phyloP scores from a whole-genome alignment of 1,284 basidiomycete species.

The Cutaneotrichosporon sp. region DNA sequence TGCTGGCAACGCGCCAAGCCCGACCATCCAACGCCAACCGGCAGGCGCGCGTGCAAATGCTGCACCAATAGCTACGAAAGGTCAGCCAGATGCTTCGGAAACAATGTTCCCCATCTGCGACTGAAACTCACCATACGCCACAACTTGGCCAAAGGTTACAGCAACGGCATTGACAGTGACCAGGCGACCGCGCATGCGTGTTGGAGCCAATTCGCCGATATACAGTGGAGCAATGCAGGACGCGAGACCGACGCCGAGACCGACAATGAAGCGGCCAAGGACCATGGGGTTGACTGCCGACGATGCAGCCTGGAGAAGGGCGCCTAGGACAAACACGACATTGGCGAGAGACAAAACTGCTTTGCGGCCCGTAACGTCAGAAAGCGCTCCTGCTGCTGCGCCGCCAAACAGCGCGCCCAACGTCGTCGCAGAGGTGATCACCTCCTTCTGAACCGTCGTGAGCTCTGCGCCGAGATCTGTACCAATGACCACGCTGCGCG shows the following conservation, averaged over 20 bases:
- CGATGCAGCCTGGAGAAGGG: slow-evolving; percentile 56
- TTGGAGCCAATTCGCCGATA: slow-evolving; percentile 76
- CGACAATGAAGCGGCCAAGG: slow-evolving; percentile 66
- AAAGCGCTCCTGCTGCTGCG: slow-evolving; percentile 62
- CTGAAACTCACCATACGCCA: slow-evolving; percentile 62
- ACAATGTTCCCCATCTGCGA: no score
- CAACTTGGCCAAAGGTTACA: slow-evolving; percentile 60
- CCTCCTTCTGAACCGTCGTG: slow-evolving; percentile 65
- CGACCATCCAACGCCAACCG: slow-evolving; percentile 83
- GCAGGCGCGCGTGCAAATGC: slow-evolving; percentile 59
- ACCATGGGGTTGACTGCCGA: slow-evolving; percentile 69
- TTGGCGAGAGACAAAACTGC: slow-evolving; percentile 66
- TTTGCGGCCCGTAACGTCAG: slow-evolving; percentile 66
- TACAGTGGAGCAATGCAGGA: slow-evolving; percentile 74
- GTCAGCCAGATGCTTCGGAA: no score
- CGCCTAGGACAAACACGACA: slow-evolving; percentile 68
- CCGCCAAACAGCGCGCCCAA: slow-evolving; percentile 71
- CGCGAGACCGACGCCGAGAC: slow-evolving; percentile 55
- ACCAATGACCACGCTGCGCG: slow-evolving; percentile 57
- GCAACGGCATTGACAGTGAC: slow-evolving; percentile 54
- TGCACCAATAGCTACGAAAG: slow-evolving; percentile 62
- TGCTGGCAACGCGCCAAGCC: slow-evolving; percentile 64
- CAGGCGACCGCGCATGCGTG: slow-evolving; percentile 66
- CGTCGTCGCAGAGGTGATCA: slow-evolving; percentile 74
- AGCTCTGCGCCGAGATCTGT: slow-evolving; percentile 61